These are phyloP conservation scores for Ophiostoma himal-ulmi DNA, from an alignment of 2,329 filamentous ascomycete genomes.

Conservation along the genomic window DNA sequence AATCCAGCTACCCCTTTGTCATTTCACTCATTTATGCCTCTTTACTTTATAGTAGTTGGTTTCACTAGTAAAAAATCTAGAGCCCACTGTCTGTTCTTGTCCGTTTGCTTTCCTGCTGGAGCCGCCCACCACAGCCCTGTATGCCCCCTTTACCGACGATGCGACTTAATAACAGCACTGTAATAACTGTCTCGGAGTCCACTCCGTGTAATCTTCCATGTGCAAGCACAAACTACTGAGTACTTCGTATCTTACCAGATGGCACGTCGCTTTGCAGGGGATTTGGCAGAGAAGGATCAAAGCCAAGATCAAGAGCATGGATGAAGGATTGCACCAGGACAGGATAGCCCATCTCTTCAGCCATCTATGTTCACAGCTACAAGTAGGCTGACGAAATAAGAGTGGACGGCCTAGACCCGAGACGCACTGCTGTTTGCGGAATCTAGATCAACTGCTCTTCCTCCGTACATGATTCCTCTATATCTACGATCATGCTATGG, in stretches of 20 bases:
- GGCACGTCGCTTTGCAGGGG: background rate
- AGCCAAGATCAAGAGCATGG: no score
- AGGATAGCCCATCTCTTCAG: background rate
- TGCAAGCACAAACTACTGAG: background rate
- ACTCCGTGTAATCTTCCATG: background rate
- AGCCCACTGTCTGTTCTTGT: background rate
- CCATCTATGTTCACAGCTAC: background rate
- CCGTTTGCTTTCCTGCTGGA: no score
- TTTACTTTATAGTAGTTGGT: background rate
- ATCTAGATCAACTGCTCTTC: background rate
- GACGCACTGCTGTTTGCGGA: background rate
- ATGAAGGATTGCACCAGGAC: background rate
- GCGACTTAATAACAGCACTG: background rate
- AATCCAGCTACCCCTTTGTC: slow-evolving; percentile 9
- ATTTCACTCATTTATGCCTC: slow-evolving; percentile 7
- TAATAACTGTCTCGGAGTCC: background rate
- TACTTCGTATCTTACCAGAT: background rate
- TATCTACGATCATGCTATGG: background rate
- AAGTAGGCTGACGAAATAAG: slow-evolving; percentile 5
- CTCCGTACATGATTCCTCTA: background rate
- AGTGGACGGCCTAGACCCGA: slow-evolving; percentile 7
- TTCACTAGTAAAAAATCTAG: background rate
- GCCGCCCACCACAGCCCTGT: background rate
- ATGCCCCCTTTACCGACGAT: background rate
- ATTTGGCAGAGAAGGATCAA: background rate